These are phyloP conservation scores for Pulicaria dysenterica DNA, from an alignment of 129 eudicot species.

Conservation along the genomic window DNA sequence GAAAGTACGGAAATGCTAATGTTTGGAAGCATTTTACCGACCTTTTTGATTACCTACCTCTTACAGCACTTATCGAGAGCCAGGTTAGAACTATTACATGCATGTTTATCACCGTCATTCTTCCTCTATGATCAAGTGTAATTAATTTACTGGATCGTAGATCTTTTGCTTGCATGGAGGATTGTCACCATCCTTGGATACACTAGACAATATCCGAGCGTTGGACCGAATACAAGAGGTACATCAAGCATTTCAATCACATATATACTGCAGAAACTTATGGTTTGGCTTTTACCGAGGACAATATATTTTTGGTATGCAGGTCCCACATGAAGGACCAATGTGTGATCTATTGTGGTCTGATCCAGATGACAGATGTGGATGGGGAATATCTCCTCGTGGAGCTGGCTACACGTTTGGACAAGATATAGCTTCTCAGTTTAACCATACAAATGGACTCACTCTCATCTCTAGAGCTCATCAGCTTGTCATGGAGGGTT, in stretches of 20 bases:
- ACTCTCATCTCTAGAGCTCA: constrained; percentile 84
- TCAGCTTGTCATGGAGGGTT: constrained; percentile 94
- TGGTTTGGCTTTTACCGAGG: not conserved
- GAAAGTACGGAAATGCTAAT: constrained; percentile 82
- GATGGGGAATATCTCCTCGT: constrained; percentile 94
- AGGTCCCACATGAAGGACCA: constrained; percentile 97
- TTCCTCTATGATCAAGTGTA: not conserved
- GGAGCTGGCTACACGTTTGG: constrained; percentile 96
- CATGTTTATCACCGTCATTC: not conserved
- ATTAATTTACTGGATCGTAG: constrained; percentile 35
- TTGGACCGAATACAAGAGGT: constrained; percentile 95
- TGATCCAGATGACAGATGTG: constrained; percentile 91
- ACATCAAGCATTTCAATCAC: not conserved
- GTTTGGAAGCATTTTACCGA: constrained; percentile 86
- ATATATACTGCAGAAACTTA: not conserved
- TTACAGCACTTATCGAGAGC: constrained; percentile 85
- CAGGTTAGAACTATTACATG: constrained; percentile 51
- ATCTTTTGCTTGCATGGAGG: constrained; percentile 94
- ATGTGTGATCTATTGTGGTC: constrained; percentile 97
- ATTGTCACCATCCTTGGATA: constrained; percentile 87
- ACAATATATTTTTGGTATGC: not conserved
- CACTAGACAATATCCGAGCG: constrained; percentile 83
- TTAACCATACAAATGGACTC: constrained; percentile 89
- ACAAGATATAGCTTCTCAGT: constrained; percentile 83
- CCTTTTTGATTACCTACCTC: constrained; percentile 80